Base-by-base conservation (phyloP, 1,284 basidiomycete species). In the Calocybe gambosa region DNA sequence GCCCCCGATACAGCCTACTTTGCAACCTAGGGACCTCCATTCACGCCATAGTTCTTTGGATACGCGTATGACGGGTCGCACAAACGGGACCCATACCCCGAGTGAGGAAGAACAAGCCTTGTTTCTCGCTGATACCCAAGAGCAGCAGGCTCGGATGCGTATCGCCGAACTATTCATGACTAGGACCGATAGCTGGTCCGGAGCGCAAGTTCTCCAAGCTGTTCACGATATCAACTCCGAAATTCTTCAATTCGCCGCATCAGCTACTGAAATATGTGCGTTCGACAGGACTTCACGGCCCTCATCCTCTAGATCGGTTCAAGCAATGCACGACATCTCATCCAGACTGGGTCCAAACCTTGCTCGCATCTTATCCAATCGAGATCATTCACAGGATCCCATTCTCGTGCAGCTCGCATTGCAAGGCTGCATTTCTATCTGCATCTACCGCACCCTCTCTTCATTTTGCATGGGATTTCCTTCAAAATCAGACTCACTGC, bases 141-240 rank as follows among this genome's bases (percentile, higher is more conserved):
- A 78, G 58, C 74, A 74, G 37, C 69, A 64, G 19, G 76, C 75
- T 20, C 76, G 77, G 29, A 55, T 70, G 23, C 75, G 74, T 47
- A 76, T 75, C 55, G 64, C 70, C 49, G 85, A 87, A 57, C 67
- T 73, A 18, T 87, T 80, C 63, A 70, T 87, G 62, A 84, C 82
- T 12, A 80, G 84, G 54, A 80, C 75, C 21, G 85, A 87, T 62
- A 70, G 70, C 34, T 85, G 80, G 82, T 85, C 83, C 1, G 85
- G 85, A 16, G 80, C 81, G 1, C 83, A 86, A 57, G 73, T 86
- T 59, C 74, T 87, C 45, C 83, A 86, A 58, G 78, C 82, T 5
- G 77, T 88, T n/a, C 80, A 84, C 53, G 84, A 88, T 57, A 70
- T 88, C 60, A 88, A 88, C 59, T 78, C 80, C 0, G 85, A 87